Evolutionary conservation across 2,329 filamentous ascomycete species (phyloP), one percentile per base, ranked within the genome.

Genomic region (Epicoccum nigrum): DNA sequence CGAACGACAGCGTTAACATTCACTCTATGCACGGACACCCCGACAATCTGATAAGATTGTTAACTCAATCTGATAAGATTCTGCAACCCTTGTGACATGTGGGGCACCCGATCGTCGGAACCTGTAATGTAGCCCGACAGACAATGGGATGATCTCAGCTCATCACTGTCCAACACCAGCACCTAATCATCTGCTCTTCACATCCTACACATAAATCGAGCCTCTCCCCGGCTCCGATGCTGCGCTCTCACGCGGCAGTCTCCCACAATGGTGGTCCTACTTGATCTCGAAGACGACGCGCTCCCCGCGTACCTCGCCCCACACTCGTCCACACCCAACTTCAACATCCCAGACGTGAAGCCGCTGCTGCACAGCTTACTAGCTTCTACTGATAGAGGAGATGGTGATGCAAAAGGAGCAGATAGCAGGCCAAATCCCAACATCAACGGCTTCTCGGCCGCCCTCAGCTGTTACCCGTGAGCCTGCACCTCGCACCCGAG

Each of bases 401-500:
- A 25, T 25, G 43, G 46, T 9, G 32, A 40, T 53, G 43, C 48
- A 31, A 54, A 41, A 28, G 45, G 47, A 42, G 40, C 45, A 35
- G 67, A 68, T 23, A 63, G 64, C 45, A 68, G 76, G 57, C 68
- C 66, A 21, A 78, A 80, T 67, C 81, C 77, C 46, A 86, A 86
- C 64, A 72, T 79, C 70, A 85, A 82, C 75, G 76, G 78, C 62
- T 81, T 86, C 74, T 83, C 83, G 58, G 79, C 81, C 68, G 83
- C 83, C 69, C 74, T 88, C 72, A 83, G 82, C 72, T 86, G 84
- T 77, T 87, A 87, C 79, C 85, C 85, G 85, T 87, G 83, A 79
- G 80, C 78, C 70, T 69, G 54, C n/a, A 67, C 65, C 68, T 30
- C 28, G 28, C 6, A 30, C 64, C 58, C 55, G 47, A 64, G 58